Evolutionary conservation across 306 rosid genomes (phyloP).

Genomic region (Nissolia schottii): DNA sequence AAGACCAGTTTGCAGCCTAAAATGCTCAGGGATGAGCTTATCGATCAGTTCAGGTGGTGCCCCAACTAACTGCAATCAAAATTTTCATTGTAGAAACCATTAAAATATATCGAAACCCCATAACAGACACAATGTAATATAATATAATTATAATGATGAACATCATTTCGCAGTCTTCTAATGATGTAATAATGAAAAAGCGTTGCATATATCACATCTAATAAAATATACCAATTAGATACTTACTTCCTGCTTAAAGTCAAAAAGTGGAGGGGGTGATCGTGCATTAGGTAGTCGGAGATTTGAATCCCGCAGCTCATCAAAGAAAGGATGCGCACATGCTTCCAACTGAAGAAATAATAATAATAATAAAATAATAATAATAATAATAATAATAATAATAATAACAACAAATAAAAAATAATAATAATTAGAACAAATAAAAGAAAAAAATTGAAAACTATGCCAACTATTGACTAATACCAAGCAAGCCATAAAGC

Average conservation of each 20-base stretch:
- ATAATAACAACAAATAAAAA: no score
- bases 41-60: constrained; percentile 68
- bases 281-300: constrained; percentile 85
- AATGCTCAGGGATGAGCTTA: constrained; percentile 82
- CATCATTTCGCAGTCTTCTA: no score
- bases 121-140: no score
- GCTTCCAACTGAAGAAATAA: constrained; percentile 88
- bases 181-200: no score
- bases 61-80: constrained; percentile 59
- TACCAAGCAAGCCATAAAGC: neutral
- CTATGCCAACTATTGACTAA: no score
- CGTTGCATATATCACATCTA: neutral
- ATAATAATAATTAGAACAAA: no score
- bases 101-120: no score
- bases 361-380: neutral
- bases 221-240: constrained; percentile 19
- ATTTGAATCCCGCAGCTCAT: constrained; percentile 87
- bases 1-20: constrained; percentile 59
- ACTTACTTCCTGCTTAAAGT: constrained; percentile 91
- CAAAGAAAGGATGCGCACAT: constrained; percentile 86
- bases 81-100: neutral
- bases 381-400: neutral
- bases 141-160: no score
- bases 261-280: constrained; percentile 73
- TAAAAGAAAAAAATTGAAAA: neutral